These are phyloP conservation scores for Aspergillus fischeri DNA, from an alignment of 2,329 filamentous ascomycete genomes.

Conservation along the genomic window DNA sequence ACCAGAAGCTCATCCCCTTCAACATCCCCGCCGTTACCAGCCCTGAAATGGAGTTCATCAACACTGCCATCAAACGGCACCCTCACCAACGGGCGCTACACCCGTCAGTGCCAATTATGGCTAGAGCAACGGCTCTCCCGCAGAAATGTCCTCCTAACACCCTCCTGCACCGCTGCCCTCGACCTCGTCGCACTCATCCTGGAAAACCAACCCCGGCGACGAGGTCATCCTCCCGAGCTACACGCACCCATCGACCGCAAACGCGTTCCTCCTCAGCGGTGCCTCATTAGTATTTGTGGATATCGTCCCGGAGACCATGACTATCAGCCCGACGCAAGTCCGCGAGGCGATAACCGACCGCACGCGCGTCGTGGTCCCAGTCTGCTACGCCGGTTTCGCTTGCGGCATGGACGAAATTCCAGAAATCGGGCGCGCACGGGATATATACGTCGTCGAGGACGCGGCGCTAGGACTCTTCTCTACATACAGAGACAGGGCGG, in stretches of 20 bases:
- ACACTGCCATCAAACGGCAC: not conserved
- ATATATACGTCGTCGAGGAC: constrained; percentile 12
- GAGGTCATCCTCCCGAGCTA: constrained; percentile 15
- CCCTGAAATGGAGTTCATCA: constrained; percentile 3
- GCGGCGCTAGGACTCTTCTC: constrained; percentile 11
- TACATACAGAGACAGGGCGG: constrained; percentile 6
- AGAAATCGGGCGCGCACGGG: constrained; percentile 2
- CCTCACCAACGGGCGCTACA: constrained; percentile 10
- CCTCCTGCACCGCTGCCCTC: constrained; percentile 13
- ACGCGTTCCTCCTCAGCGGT: constrained; percentile 12
- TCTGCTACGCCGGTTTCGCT: constrained; percentile 12
- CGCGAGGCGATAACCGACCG: constrained; percentile 6
- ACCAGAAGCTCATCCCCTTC: constrained; percentile 1
- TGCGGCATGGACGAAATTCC: constrained; percentile 14
- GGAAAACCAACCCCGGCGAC: constrained; percentile 8
- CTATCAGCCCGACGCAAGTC: constrained; percentile 3
- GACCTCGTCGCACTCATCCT: constrained; percentile 10
- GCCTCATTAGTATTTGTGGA: constrained; percentile 11
- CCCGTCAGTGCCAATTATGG: constrained; percentile 10
- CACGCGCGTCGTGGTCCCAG: constrained; percentile 11
- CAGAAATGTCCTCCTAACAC: constrained; percentile 4
- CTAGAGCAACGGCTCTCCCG: constrained; percentile 6
- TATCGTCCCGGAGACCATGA: constrained; percentile 12
- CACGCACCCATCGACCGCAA: constrained; percentile 12
- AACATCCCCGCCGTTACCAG: constrained; percentile 2